Evolutionary conservation across 192 early-diverging fungal species (phyloP).

Genomic region (Linnemannia hyalina): DNA sequence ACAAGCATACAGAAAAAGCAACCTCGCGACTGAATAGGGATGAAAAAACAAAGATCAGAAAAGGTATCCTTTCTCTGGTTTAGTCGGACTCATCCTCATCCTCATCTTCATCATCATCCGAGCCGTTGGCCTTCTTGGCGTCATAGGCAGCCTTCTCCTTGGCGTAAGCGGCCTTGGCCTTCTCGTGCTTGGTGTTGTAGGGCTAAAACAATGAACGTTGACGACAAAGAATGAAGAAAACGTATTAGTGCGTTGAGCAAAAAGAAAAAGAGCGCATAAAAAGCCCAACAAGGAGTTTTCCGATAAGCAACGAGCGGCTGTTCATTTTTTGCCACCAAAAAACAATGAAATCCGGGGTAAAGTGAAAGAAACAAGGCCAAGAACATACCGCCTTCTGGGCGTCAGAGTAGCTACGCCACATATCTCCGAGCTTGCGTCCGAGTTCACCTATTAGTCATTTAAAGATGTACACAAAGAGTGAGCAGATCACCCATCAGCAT

Average conservation of each 20-base stretch:
- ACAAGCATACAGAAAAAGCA: not conserved
- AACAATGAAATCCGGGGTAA: not conserved
- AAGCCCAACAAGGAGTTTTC: not conserved
- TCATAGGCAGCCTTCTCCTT: conserved; percentile 68
- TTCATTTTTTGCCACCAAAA: conserved; percentile 10
- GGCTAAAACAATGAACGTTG: conserved; percentile 24
- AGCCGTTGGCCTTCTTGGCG: conserved; percentile 55
- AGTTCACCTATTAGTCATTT: conserved; percentile 56
- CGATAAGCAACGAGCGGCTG: not conserved
- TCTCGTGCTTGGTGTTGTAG: conserved; percentile 52
- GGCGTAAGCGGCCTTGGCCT: conserved; percentile 61
- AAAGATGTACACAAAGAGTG: not conserved
- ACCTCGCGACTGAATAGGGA: not conserved
- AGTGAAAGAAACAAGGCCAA: not conserved
- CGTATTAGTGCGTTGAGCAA: not conserved
- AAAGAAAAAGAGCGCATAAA: not conserved
- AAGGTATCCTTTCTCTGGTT: not conserved
- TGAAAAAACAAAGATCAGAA: not conserved
- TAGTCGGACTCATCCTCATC: conserved; percentile 59
- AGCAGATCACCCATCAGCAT: not conserved
- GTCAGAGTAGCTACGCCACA: conserved; percentile 65
- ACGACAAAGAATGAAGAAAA: not conserved
- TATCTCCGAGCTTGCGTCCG: conserved; percentile 78
- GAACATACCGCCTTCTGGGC: conserved; percentile 49
- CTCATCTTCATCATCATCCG: conserved; percentile 46